Evolutionary conservation across 1,139 yeast species (phyloP), one percentile per base, ranked within the genome.

Genomic region (Yarrowia galli): DNA sequence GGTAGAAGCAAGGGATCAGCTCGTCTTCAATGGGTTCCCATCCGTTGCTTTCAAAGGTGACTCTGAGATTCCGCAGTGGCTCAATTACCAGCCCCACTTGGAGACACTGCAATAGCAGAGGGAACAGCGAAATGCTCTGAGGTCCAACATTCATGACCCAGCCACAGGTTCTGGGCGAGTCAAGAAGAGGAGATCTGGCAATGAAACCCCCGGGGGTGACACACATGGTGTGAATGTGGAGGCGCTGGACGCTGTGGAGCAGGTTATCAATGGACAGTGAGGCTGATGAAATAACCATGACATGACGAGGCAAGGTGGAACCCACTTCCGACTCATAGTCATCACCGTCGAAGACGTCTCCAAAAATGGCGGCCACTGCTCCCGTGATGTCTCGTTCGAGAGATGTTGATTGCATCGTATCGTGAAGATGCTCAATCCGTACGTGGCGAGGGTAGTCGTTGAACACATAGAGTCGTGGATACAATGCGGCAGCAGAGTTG

Each of bases 21-120:
- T 58, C 64, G 16, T 58, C 64, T 7, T 58, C 64, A 3, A 58
- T 43, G 15, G 64, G 51, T 20, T 43, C 51, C 64, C 64, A 58
- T 2, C 64, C 64, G 25, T 58, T 58, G 49, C 64, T 58, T 16
- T 58, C 51, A 22, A 58, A 58, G 22, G 51, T 20, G 4, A 58
- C 32, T 16, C 51, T 28, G 16, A 58, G 51, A 42, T 58, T 58
- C 4, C 64, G 38, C 32, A 58, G 51, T 1, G 64, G 64, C n/a
- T 58, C 64, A 28, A 58, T 58, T 9, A 58, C 64, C 42, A 58
- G 42, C 2, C 64, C 64, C 23, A 58, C 40, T 13, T 42, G 51
- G 3, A 58, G 25, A 16, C 64, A 58, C 46, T 58, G 49, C 10
- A 58, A 25, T 2, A 58, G 20, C 3, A 20, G 28, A 3, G 64